Conservation (phyloP, 2,329 filamentous ascomycete genomes). For the Graphium sp. region DNA sequence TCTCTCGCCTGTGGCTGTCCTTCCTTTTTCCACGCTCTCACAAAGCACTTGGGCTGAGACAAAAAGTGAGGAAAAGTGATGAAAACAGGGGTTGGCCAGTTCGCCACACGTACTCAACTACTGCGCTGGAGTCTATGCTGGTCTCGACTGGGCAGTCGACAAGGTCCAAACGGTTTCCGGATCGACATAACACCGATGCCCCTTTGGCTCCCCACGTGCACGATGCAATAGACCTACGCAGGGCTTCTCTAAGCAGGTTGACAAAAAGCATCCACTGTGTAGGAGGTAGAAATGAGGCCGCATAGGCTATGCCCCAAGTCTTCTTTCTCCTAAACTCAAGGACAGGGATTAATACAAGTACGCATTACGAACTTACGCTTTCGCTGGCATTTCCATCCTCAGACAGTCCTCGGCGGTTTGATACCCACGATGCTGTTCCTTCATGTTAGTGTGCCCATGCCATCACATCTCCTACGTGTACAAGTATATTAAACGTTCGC, state of each 20-base stretch:
- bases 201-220: constrained; percentile 27
- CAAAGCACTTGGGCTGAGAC: no score
- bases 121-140: constrained; percentile 15
- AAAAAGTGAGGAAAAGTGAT: neutral
- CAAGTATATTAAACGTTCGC: constrained; percentile 7
- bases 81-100: constrained; percentile 3
- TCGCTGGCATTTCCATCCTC: constrained; percentile 4
- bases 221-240: constrained; percentile 17
- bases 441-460: no score
- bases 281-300: no score
- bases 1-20: no score
- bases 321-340: no score
- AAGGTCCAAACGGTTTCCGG: neutral
- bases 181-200: constrained; percentile 18
- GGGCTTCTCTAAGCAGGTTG: no score
- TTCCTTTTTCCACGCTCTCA: no score
- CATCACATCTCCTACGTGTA: no score
- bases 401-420: constrained; percentile 2
- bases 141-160: constrained; percentile 23
- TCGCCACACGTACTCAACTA: constrained; percentile 45
- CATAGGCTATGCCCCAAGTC: no score
- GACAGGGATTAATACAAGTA: no score
- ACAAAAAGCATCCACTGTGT: no score
- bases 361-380: constrained; percentile 5
- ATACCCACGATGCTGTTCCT: constrained; percentile 2